phyloP scores from a whole-genome alignment of 2,329 filamentous ascomycete species.

The Elsinoe necatrix region DNA sequence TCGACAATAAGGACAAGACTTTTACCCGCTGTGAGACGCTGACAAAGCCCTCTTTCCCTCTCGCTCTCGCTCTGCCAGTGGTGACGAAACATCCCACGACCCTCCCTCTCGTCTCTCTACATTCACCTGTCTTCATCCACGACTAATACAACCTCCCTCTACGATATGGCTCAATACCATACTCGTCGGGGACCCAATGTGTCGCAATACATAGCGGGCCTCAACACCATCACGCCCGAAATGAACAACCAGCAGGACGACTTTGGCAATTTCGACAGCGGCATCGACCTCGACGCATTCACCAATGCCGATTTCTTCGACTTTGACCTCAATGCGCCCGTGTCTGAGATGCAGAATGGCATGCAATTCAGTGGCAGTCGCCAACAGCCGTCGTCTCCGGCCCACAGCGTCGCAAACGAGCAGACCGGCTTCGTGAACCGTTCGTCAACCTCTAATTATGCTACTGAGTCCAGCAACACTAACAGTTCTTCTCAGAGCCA shows the following conservation, averaged over 20 bases:
- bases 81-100: constrained; percentile 7
- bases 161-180: constrained; percentile 61
- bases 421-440: constrained; percentile 15
- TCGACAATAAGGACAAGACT: neutral
- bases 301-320: constrained; percentile 53
- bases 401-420: constrained; percentile 14
- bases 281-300: constrained; percentile 45
- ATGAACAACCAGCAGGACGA: constrained; percentile 41
- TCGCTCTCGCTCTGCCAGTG: neutral
- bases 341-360: neutral
- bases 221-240: constrained; percentile 63
- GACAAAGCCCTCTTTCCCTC: constrained; percentile 6
- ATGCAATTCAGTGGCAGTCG: constrained; percentile 7
- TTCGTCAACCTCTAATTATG: neutral
- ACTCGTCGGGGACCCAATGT: constrained; percentile 77
- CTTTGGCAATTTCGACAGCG: constrained; percentile 40
- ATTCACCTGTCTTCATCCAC: neutral
- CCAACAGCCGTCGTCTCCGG: constrained; percentile 14
- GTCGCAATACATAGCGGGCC: constrained; percentile 77
- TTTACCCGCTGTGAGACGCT: constrained; percentile 2
- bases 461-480: neutral
- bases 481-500: neutral
- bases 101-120: neutral
- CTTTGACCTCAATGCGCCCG: constrained; percentile 46
- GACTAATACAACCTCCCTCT: neutral